A percentile compares a stretch with the other conserved stretches of the same genome.
Evolutionary conservation across 2,329 filamentous ascomycete species (phyloP).

Genomic region (Didymella pomorum): DNA sequence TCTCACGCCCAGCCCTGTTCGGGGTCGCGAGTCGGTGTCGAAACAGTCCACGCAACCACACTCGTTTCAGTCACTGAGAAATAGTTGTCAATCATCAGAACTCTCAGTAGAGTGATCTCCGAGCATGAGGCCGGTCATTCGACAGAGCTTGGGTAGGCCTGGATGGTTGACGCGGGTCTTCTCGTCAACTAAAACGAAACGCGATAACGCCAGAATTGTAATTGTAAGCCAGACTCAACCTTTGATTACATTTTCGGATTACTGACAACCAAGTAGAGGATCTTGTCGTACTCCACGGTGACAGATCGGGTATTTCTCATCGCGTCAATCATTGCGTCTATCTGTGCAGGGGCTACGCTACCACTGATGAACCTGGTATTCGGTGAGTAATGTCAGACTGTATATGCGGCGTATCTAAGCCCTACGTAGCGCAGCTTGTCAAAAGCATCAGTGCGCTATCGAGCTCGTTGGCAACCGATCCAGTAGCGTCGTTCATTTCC

Average conservation of each 20-base stretch:
- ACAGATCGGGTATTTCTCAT: conserved; percentile 27
- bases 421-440: conserved; percentile 24
- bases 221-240: background rate
- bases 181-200: background rate
- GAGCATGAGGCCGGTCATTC: background rate
- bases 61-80: background rate
- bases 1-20: background rate
- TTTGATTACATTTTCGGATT: background rate
- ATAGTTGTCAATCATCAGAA: background rate
- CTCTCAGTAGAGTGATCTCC: background rate
- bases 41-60: background rate
- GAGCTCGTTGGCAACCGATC: conserved; percentile 7
- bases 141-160: background rate
- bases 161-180: background rate
- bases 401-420: background rate
- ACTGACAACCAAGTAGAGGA: conserved; percentile 23
- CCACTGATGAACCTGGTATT: conserved; percentile 67
- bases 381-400: conserved; percentile 49
- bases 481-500: conserved; percentile 19
- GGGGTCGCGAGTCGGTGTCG: background rate
- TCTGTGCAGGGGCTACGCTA: conserved; percentile 41
- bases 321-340: conserved; percentile 28
- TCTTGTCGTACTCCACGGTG: conserved; percentile 31
- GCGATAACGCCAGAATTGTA: background rate
- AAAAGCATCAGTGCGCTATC: conserved; percentile 23